phyloP scores from a whole-genome alignment of 768 basidiomycete genomes.

The Agaricus subrufescens region DNA sequence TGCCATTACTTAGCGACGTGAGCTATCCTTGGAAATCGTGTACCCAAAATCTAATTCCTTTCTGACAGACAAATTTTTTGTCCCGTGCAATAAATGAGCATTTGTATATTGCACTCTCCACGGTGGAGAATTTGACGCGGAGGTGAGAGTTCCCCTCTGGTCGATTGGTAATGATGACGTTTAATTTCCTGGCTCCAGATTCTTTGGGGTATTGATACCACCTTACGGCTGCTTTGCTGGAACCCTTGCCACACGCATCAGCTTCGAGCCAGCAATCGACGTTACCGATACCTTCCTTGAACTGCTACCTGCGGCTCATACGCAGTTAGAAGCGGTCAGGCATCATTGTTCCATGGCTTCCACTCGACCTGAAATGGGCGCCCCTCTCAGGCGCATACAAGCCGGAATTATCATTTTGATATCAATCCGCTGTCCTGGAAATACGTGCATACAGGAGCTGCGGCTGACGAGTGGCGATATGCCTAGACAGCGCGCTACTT shows the following conservation, averaged over 20 bases:
- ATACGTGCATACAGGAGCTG: neutral
- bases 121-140: neutral
- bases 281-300: neutral
- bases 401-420: conserved; percentile 8
- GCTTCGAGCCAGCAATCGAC: neutral
- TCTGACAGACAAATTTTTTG: neutral
- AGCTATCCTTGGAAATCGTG: neutral
- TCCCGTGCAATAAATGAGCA: neutral
- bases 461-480: neutral
- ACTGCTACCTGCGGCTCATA: neutral
- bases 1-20: neutral
- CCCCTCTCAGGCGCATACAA: conserved; percentile 8
- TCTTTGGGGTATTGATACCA: neutral
- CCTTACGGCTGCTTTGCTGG: neutral
- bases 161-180: neutral
- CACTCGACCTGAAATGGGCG: conserved; percentile 10
- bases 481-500: neutral
- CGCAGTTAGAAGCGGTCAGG: neutral
- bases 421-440: neutral
- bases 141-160: neutral
- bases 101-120: neutral
- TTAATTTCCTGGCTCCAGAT: neutral
- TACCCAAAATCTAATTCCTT: neutral
- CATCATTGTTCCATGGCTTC: conserved; percentile 1
- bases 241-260: neutral